Evolutionary conservation across 345 rosid genomes (phyloP).

Genomic region (Citrus hindsii): DNA sequence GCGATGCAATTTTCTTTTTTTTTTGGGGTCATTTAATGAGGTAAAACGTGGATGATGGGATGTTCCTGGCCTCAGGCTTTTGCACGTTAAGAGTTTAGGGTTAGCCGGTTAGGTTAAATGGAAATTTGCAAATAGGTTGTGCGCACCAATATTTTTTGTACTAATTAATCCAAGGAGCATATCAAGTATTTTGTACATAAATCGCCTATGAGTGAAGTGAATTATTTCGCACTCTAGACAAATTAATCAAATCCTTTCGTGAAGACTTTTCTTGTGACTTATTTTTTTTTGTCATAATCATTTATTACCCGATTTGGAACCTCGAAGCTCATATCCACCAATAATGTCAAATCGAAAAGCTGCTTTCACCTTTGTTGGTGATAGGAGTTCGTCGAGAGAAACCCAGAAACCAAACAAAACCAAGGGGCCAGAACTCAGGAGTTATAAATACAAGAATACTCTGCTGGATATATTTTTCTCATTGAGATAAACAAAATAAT

Average conservation of each 20-base stretch:
- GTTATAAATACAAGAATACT: not conserved
- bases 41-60: not conserved
- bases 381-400: not conserved
- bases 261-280: not conserved
- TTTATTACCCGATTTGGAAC: constrained; percentile 7
- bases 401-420: too few species aligned
- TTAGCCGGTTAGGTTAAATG: not conserved
- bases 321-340: constrained; percentile 6
- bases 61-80: too few species aligned
- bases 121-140: not conserved
- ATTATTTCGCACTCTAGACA: too few species aligned
- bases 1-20: not conserved
- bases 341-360: not conserved
- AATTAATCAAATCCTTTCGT: too few species aligned
- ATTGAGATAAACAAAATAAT: not conserved
- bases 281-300: not conserved
- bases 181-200: not conserved
- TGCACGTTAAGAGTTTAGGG: too few species aligned
- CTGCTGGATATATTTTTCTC: not conserved
- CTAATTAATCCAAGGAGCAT: not conserved
- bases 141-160: not conserved
- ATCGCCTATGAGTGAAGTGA: not conserved
- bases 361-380: not conserved
- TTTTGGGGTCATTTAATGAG: not conserved
- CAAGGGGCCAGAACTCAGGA: not conserved